A percentile compares a stretch with the other conserved stretches of the same genome.
These are phyloP conservation scores for Ceratocystiopsis minuta DNA, from an alignment of 2,329 filamentous ascomycete species.

Conservation along the genomic window DNA sequence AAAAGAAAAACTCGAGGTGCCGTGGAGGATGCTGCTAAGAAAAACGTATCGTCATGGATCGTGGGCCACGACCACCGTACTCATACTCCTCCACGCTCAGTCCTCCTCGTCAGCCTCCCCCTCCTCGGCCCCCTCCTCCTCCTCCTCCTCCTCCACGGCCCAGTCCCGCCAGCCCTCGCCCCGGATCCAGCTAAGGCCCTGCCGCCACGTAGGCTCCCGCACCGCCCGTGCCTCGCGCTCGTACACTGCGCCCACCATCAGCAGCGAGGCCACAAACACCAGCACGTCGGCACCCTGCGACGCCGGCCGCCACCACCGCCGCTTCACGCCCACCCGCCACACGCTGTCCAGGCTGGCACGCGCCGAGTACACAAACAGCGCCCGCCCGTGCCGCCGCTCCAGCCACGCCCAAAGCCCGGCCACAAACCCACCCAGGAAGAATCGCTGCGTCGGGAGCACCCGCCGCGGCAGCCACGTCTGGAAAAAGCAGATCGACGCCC, in stretches of 20 bases:
- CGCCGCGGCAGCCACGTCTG: constrained; percentile 58
- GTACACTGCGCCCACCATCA: constrained; percentile 60
- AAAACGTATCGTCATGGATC: too few relatives aligned
- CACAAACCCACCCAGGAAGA: constrained; percentile 75
- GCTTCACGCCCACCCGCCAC: constrained; percentile 90
- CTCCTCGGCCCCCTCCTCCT: constrained; percentile 31
- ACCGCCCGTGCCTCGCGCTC: constrained; percentile 53
- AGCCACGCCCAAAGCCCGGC: constrained; percentile 75
- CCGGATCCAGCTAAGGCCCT: constrained; percentile 53
- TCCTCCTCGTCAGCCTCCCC: constrained; percentile 15
- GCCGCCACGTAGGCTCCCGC: constrained; percentile 47
- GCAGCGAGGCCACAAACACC: constrained; percentile 64
- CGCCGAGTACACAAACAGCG: constrained; percentile 62
- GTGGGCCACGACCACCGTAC: neutral
- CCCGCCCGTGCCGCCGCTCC: constrained; percentile 43
- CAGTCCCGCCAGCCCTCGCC: constrained; percentile 63
- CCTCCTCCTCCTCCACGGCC: constrained; percentile 32
- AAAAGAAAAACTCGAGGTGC: too few relatives aligned
- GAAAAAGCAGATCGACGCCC: constrained; percentile 83
- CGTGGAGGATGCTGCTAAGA: too few relatives aligned
- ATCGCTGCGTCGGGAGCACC: constrained; percentile 63
- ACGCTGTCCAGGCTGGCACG: constrained; percentile 63
- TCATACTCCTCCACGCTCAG: constrained; percentile 14
- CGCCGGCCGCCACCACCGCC: constrained; percentile 79
- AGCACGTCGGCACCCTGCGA: constrained; percentile 68